Evolutionary conservation across 2,329 filamentous ascomycete genomes (phyloP).

Genomic region (Botrytis byssoidea): DNA sequence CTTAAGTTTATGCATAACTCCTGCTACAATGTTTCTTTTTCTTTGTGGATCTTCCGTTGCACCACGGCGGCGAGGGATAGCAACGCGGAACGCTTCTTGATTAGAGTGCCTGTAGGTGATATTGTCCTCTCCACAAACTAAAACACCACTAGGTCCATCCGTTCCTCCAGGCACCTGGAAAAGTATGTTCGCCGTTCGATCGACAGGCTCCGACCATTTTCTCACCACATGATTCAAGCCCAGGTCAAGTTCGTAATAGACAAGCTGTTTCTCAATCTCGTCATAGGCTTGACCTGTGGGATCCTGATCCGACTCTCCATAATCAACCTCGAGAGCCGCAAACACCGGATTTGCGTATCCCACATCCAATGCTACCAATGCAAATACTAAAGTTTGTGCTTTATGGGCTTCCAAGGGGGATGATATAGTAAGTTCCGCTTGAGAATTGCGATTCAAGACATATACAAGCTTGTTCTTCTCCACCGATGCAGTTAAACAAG

Average conservation of each 20-base stretch:
- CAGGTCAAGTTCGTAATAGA: conserved; percentile 96
- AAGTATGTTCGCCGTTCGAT: conserved; percentile 81
- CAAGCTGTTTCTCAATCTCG: conserved; percentile 83
- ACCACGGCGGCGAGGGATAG: conserved; percentile 83
- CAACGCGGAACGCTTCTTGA: conserved; percentile 82
- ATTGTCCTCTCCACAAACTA: conserved; percentile 92
- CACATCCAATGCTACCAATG: conserved; percentile 84
- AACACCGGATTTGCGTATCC: conserved; percentile 98
- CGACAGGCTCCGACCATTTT: conserved; percentile 93
- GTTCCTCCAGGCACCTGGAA: conserved; percentile 95
- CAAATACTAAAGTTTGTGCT: conserved; percentile 84
- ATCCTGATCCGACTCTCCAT: conserved; percentile 87
- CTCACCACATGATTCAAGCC: conserved; percentile 96
- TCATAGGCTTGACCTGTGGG: conserved; percentile 77
- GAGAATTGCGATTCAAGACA: conserved; percentile 90
- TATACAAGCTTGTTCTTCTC: conserved; percentile 99
- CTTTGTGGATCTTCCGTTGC: conserved; percentile 89
- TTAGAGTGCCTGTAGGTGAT: conserved; percentile 98
- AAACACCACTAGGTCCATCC: conserved; percentile 89
- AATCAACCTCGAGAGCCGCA: conserved; percentile 90
- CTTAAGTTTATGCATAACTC: conserved; percentile 97
- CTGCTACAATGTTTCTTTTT: conserved; percentile 81
- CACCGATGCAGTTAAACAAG: conserved; percentile 87
- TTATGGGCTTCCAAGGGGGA: conserved; percentile 96
- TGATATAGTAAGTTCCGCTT: conserved; percentile 93